Evolutionary conservation across 805 yeast genomes (phyloP), one percentile per base, ranked within the genome.

Genomic region (Wickerhamomyces strasburgensis): DNA sequence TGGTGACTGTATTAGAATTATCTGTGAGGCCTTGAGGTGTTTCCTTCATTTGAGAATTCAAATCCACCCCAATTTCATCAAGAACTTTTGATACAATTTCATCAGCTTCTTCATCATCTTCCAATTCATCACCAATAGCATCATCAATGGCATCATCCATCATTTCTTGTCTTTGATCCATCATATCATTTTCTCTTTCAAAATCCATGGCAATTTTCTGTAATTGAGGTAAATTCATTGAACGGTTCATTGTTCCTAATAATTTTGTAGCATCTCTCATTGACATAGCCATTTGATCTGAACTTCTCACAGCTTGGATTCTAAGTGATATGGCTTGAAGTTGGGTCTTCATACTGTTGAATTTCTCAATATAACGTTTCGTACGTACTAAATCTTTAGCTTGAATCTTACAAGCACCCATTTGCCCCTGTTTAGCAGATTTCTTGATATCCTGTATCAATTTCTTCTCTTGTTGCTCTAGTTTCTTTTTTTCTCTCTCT

Each of bases 81-180:
- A 93, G 68, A 0, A 94, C 97, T 60, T 82, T 86, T 54, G 80
- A 78, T 34, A 94, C 93, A 35, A 89, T 83, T 52, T 88, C 96
- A 54, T 89, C 96, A 4, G 84, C 82, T 58, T 89, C 95, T 47
- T 83, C 93, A 45, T 84, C 95, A 43, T 84, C 94, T 17, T 75
- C 87, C 40, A 85, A 78, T 52, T 86, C 97, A 52, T 81, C 87
- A 37, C 83, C 95, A 93, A 93, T 87, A 14, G 93, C 84, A 58
- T 90, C 96, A 57, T 93, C 99, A 51, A 93, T 82, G 14, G 96
- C 94, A 57, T 93, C 98, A 57, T 93, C 98, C 84, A 93, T 93
- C 77, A 94, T 86, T 59, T 94, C 99, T 61, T 94, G 98, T 54
- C 95, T 81, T 64, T 93, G 98, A 60, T 90, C 97, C 98, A 93